Evolutionary conservation across 2,329 filamentous ascomycete genomes (phyloP).

Genomic region (Capronia coronata): DNA sequence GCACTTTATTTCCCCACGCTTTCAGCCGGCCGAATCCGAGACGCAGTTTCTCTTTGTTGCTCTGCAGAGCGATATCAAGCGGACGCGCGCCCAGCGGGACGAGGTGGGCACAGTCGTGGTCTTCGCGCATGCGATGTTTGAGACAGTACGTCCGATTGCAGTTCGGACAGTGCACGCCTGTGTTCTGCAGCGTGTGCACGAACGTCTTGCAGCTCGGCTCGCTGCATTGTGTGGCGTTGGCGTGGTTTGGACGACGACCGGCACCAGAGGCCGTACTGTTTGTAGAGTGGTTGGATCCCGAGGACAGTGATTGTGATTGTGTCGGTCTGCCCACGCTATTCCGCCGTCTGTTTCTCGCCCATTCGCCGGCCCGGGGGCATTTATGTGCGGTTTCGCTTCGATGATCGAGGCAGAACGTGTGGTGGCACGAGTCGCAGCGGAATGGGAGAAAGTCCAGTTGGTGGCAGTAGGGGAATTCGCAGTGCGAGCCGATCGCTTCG

Average conservation of each 20-base stretch:
- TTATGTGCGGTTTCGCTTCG: constrained; percentile 76
- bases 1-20: constrained; percentile 66
- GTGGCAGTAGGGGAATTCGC: constrained; percentile 84
- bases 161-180: constrained; percentile 45
- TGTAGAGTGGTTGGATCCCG: too few relatives aligned
- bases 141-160: constrained; percentile 48
- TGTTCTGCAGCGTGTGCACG: constrained; percentile 46
- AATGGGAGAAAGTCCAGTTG: constrained; percentile 96
- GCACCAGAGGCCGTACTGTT: not conserved
- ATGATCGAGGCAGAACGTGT: constrained; percentile 89
- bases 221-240: constrained; percentile 49
- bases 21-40: constrained; percentile 71
- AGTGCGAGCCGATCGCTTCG: constrained; percentile 80
- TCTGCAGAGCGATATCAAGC: constrained; percentile 15
- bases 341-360: constrained; percentile 48
- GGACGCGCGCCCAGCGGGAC: constrained; percentile 51
- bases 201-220: constrained; percentile 47
- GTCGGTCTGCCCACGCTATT: constrained; percentile 28
- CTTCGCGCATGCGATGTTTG: constrained; percentile 49
- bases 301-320: too few relatives aligned
- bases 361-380: constrained; percentile 55
- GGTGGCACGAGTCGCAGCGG: constrained; percentile 77
- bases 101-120: constrained; percentile 77
- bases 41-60: constrained; percentile 54
- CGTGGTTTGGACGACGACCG: constrained; percentile 47